phyloP scores from a whole-genome alignment of 331 rosid genomes.

The Erythrophleum ivorense region DNA sequence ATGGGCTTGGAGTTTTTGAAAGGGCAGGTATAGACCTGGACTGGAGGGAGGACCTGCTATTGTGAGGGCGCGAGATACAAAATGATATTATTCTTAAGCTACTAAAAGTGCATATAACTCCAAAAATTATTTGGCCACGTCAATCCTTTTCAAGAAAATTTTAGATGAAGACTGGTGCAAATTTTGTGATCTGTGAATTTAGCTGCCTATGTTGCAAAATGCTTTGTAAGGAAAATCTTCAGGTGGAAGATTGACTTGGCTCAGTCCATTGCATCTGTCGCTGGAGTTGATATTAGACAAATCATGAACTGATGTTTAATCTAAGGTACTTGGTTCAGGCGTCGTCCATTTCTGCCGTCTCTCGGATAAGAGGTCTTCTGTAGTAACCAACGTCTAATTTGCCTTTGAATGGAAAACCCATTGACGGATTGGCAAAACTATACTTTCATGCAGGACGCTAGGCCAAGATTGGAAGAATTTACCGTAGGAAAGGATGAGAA shows the following conservation, averaged over 20 bases:
- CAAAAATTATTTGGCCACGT: background rate
- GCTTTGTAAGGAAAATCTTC: background rate
- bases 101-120: background rate
- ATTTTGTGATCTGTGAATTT: background rate
- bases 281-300: background rate
- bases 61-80: background rate
- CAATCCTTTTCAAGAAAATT: background rate
- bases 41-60: too few species aligned
- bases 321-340: background rate
- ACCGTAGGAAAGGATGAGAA: background rate
- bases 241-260: background rate
- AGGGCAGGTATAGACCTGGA: too few species aligned
- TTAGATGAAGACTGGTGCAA: background rate
- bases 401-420: too few species aligned
- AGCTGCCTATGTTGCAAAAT: background rate
- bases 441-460: background rate
- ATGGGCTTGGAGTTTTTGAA: background rate
- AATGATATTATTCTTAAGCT: background rate
- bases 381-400: background rate
- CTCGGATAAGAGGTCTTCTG: background rate
- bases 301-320: constrained; percentile 11
- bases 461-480: background rate
- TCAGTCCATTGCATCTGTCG: background rate
- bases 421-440: background rate
- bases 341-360: background rate